phyloP scores from a whole-genome alignment of 257 asterid species.

The Petrea volubilis region DNA sequence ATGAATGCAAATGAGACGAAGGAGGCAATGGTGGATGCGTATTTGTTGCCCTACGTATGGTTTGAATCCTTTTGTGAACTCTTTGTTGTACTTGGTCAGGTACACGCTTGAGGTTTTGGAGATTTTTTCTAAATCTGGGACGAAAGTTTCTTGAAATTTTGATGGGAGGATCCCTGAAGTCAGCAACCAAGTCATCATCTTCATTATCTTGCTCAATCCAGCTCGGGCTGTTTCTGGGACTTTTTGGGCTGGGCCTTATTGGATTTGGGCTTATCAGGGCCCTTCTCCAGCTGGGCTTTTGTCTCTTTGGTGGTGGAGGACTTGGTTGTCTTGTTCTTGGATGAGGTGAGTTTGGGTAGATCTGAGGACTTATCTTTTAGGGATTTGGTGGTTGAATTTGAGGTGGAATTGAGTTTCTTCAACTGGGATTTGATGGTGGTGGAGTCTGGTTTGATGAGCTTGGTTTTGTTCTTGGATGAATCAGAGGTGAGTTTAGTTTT shows the following conservation, averaged over 20 bases:
- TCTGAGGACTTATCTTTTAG: conserved; percentile 54
- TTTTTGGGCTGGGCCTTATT: conserved; percentile 25
- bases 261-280: conserved; percentile 23
- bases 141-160: conserved; percentile 70
- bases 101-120: conserved; percentile 69
- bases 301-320: conserved; percentile 32
- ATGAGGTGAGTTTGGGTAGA: conserved; percentile 36
- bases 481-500: not conserved
- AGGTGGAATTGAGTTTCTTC: conserved; percentile 73
- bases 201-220: conserved; percentile 51
- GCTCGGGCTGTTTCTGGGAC: conserved; percentile 30
- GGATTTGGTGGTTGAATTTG: conserved; percentile 47
- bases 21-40: conserved; percentile 75
- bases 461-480: conserved; percentile 46
- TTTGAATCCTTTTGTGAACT: conserved; percentile 72
- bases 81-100: conserved; percentile 67
- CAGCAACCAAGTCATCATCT: conserved; percentile 64
- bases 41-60: conserved; percentile 82
- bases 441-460: conserved; percentile 32
- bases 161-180: conserved; percentile 64
- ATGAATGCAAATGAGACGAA: conserved; percentile 69
- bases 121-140: conserved; percentile 78
- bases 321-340: conserved; percentile 59
- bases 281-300: conserved; percentile 31
- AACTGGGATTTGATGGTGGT: conserved; percentile 42